These are phyloP conservation scores for Apiospora phragmitis DNA, from an alignment of 2,329 filamentous ascomycete species.

Conservation along the genomic window DNA sequence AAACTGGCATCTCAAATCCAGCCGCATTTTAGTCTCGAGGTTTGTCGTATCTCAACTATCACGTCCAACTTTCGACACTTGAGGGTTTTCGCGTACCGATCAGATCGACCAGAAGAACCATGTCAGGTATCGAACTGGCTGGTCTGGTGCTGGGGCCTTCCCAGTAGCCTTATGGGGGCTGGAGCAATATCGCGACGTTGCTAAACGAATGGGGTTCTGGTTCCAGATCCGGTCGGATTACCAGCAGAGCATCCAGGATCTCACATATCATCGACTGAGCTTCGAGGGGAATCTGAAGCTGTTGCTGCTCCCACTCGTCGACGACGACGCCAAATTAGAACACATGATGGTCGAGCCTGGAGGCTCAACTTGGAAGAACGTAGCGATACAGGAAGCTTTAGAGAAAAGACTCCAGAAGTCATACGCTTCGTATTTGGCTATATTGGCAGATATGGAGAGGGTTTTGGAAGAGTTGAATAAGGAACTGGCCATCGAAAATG, in stretches of 20 bases:
- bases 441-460: slow-evolving; percentile 10
- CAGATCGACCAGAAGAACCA: slow-evolving; percentile 8
- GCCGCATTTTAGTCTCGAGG: neutral
- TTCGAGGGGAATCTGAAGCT: slow-evolving; percentile 20
- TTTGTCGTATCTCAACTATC: neutral
- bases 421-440: slow-evolving; percentile 8
- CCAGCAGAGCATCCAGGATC: slow-evolving; percentile 16
- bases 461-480: slow-evolving; percentile 12
- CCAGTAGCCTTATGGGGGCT: slow-evolving; percentile 22
- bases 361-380: slow-evolving; percentile 12
- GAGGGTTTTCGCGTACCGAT: no score
- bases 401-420: slow-evolving; percentile 13
- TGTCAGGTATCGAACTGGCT: slow-evolving; percentile 25
- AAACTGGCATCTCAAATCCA: neutral
- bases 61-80: neutral
- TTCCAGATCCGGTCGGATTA: slow-evolving; percentile 21
- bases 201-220: slow-evolving; percentile 18
- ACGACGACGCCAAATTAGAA: neutral
- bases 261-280: slow-evolving; percentile 17
- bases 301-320: slow-evolving; percentile 21
- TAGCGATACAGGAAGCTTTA: neutral
- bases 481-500: slow-evolving; percentile 11
- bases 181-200: slow-evolving; percentile 20
- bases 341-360: neutral
- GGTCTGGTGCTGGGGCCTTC: slow-evolving; percentile 25